phyloP scores from a whole-genome alignment of 1,284 basidiomycete species.

The Sphaerobolus stellatus region DNA sequence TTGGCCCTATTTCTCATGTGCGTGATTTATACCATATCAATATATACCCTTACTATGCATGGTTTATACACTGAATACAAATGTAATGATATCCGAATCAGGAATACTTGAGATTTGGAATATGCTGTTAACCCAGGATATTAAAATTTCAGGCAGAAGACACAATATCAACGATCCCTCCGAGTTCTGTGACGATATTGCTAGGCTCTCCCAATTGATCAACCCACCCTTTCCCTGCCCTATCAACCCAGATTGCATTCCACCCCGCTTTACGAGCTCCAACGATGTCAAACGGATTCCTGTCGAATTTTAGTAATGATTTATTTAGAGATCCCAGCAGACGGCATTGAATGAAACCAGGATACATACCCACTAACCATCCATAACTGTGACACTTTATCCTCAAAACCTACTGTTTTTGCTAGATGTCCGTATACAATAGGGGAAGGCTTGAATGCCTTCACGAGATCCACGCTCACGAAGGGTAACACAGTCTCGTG shows the following conservation, averaged over 20 bases:
- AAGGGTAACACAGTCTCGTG: neutral
- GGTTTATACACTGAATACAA: no score
- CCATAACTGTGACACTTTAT: conserved; percentile 20
- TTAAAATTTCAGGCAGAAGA: neutral
- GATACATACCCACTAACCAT: conserved; percentile 33
- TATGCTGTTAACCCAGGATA: no score
- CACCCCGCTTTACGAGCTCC: conserved; percentile 30
- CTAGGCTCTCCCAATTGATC: conserved; percentile 22
- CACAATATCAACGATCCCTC: conserved; percentile 1
- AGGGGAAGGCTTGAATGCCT: conserved; percentile 29
- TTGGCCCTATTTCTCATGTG: no score
- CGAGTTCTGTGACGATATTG: neutral
- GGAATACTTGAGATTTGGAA: no score
- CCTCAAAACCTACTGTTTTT: conserved; percentile 18
- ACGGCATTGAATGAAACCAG: neutral
- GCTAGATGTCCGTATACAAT: conserved; percentile 29
- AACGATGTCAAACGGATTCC: conserved; percentile 37
- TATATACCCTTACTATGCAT: no score
- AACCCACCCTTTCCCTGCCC: conserved; percentile 28
- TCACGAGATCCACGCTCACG: conserved; percentile 23
- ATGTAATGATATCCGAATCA: no score
- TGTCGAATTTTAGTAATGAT: conserved; percentile 9
- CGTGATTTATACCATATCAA: no score
- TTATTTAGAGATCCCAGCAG: neutral
- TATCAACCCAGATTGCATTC: conserved; percentile 34